Base-by-base conservation (phyloP, 2,329 filamentous ascomycete genomes). In the Epichloe uncinata region DNA sequence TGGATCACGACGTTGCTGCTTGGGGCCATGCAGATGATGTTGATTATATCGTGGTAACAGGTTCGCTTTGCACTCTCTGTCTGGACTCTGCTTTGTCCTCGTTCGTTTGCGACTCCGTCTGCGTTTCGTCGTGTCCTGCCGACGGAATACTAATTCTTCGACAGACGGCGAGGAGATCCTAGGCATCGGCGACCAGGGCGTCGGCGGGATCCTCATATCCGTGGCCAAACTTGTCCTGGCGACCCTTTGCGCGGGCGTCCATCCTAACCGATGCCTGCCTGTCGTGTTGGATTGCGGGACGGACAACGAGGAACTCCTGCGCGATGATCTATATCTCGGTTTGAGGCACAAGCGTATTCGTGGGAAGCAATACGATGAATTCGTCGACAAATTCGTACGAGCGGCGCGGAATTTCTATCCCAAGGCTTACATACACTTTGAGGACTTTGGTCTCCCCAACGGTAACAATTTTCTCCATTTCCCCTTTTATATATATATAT, bases 211-310 rank as follows among this genome's bases (percentile, higher is more conserved):
- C 47, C 72, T 94, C 38, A 95, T 95, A 52, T 89, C 84, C 2
- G 75, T 87, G 1, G 89, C 89, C 6, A 95, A 95, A 62, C 71
- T 95, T 30, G 83, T 84, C 9, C 73, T 95, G 41, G 88, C 87
- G 26, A 94, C 89, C 0, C 69, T 93, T 0, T 95, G 88, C 62
- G 88, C 85, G n/a, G 89, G 89, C 7, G 79, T 95, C 6, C 85
- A 94, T 60, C 87, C 87, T 0, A 81, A 82, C 40, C 73, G 87
- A 22, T 86, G 85, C 4, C 70, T 95, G 0, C 85, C 87, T 0
- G 87, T 95, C 0, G 84, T 91, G 0, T 70, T 95, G 1, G 89
- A 95, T 62, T 90, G 86, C 54, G 89, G 89, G 2, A 95, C 88
- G 1, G 77, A 95, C 66, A 95, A 94, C 54, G 69, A 88, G 53